Evolutionary conservation across 192 early-diverging fungal genomes (phyloP).

Genomic region (Funneliformis geosporum): DNA sequence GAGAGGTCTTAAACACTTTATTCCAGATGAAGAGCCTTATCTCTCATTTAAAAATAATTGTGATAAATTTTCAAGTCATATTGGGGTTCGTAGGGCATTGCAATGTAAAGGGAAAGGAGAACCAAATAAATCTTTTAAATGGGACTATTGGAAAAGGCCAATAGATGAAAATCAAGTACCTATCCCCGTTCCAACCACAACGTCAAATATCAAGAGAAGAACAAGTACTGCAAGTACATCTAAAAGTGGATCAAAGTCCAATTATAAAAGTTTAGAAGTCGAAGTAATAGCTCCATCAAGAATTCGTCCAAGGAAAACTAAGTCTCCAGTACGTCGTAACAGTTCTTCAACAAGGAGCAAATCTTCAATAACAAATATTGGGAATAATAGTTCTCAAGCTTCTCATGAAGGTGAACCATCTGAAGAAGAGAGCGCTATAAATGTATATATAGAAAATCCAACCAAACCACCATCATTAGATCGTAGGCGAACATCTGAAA

Average conservation of each 20-base stretch:
- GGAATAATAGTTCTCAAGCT: neutral
- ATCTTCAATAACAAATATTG: neutral
- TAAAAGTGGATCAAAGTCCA: neutral
- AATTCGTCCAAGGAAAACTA: neutral
- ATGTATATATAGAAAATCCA: neutral
- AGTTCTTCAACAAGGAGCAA: neutral
- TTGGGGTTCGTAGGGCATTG: constrained; percentile 15
- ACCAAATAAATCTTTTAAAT: constrained; percentile 10
- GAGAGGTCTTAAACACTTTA: constrained; percentile 6
- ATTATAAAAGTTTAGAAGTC: neutral
- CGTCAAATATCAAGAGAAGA: neutral
- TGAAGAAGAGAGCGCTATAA: neutral
- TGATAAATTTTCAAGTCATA: constrained; percentile 11
- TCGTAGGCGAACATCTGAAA: neutral
- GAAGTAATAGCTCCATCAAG: neutral
- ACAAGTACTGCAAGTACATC: neutral
- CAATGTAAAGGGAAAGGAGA: constrained; percentile 5
- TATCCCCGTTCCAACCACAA: neutral
- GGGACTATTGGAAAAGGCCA: constrained; percentile 18
- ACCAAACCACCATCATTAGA: neutral
- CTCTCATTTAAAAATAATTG: neutral
- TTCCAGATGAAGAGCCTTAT: neutral
- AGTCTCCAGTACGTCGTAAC: neutral
- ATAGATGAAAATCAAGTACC: neutral
- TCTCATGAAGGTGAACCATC: neutral